Percentiles rank a stretch among this genome's conserved stretches.
phyloP scores from a whole-genome alignment of 805 yeast species.

The Ogataea thermomethanolica region DNA sequence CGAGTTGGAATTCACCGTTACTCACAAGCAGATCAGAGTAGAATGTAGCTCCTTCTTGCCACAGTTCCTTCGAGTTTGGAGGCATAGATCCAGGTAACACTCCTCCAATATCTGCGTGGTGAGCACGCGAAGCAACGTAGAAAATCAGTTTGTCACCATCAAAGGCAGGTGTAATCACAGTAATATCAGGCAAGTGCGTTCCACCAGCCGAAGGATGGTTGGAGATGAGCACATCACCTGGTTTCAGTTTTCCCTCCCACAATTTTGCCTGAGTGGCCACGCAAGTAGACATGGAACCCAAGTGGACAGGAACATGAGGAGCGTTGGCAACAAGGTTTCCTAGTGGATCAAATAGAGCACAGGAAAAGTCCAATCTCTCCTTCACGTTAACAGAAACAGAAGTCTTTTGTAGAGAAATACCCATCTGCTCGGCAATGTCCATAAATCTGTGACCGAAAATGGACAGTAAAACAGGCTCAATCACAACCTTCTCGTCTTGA shows the following conservation, averaged over 20 bases:
- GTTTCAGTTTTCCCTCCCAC: slow-evolving; percentile 61
- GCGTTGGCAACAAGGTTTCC: slow-evolving; percentile 88
- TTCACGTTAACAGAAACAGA: slow-evolving; percentile 81
- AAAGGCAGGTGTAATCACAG: slow-evolving; percentile 89
- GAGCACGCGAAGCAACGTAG: slow-evolving; percentile 92
- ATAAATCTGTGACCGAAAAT: slow-evolving; percentile 81
- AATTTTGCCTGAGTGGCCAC: slow-evolving; percentile 59
- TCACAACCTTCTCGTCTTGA: slow-evolving; percentile 21
- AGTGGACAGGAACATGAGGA: slow-evolving; percentile 83
- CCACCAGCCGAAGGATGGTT: slow-evolving; percentile 87
- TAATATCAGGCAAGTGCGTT: slow-evolving; percentile 85
- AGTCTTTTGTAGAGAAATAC: slow-evolving; percentile 72
- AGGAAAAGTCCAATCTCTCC: slow-evolving; percentile 78
- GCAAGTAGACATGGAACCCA: slow-evolving; percentile 84
- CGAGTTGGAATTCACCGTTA: slow-evolving; percentile 73
- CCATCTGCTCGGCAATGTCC: slow-evolving; percentile 93
- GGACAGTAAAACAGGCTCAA: slow-evolving; percentile 71
- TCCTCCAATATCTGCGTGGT: slow-evolving; percentile 96
- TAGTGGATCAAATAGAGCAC: slow-evolving; percentile 72
- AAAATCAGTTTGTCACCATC: slow-evolving; percentile 60
- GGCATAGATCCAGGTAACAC: slow-evolving; percentile 93
- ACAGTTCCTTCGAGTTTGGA: slow-evolving; percentile 77
- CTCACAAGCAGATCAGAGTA: slow-evolving; percentile 71
- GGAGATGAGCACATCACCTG: slow-evolving; percentile 74
- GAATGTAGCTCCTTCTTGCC: slow-evolving; percentile 91